Conservation (phyloP, 768 basidiomycete species). For the Amanita brunnescens region DNA sequence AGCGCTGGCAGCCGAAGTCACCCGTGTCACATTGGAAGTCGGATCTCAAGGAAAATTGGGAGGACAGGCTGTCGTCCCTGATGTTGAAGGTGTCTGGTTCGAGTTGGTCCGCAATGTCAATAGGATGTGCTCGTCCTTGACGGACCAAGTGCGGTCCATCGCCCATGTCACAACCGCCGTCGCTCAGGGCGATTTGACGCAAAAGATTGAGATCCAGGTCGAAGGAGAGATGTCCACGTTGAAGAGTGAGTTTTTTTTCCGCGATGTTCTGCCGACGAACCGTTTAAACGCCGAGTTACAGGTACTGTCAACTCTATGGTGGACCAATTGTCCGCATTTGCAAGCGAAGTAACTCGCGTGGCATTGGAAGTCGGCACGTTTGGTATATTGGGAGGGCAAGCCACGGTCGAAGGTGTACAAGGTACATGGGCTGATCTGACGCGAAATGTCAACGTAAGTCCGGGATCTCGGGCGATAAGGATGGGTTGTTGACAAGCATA, state of each 20-base stretch:
- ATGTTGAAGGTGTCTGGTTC: constrained; percentile 89
- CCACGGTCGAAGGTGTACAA: constrained; percentile 82
- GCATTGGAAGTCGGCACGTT: constrained; percentile 88
- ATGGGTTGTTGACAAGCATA: background rate
- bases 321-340: constrained; percentile 80
- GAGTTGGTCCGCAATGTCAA: constrained; percentile 72
- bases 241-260: constrained; percentile 31
- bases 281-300: constrained; percentile 10
- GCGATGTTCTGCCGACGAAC: background rate
- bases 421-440: constrained; percentile 93
- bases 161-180: constrained; percentile 85
- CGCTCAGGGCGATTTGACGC: constrained; percentile 83
- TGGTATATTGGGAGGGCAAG: constrained; percentile 86
- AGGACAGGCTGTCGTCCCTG: constrained; percentile 80
- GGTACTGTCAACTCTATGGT: constrained; percentile 92
- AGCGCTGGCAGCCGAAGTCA: constrained; percentile 74
- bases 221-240: constrained; percentile 81
- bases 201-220: constrained; percentile 88
- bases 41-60: constrained; percentile 86
- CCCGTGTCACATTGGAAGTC: constrained; percentile 77
- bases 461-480: background rate
- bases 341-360: constrained; percentile 74
- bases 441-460: constrained; percentile 76
- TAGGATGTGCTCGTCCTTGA: constrained; percentile 74
- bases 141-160: constrained; percentile 76